These are phyloP conservation scores for Backusella morwellensis DNA, from an alignment of 192 early-diverging fungal species.

Conservation along the genomic window DNA sequence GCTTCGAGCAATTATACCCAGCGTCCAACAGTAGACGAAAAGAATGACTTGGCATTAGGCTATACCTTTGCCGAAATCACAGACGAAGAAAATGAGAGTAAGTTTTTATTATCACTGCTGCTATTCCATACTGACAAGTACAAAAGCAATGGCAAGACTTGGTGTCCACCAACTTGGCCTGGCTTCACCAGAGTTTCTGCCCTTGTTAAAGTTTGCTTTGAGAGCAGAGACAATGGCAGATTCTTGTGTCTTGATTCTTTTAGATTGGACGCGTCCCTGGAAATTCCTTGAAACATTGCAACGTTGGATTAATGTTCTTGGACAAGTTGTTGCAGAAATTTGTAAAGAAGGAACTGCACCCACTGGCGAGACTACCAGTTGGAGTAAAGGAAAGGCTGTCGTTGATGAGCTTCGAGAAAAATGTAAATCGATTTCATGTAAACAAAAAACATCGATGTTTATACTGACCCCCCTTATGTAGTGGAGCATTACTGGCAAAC, in stretches of 20 bases:
- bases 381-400: conserved; percentile 65
- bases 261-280: conserved; percentile 94
- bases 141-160: conserved; percentile 59
- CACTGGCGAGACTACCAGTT: conserved; percentile 32
- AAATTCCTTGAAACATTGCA: conserved; percentile 77
- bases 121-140: neutral
- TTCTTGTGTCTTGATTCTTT: conserved; percentile 69
- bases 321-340: conserved; percentile 52
- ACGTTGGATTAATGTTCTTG: conserved; percentile 74
- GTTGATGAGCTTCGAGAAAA: conserved; percentile 71
- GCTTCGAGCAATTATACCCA: conserved; percentile 38
- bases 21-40: conserved; percentile 41
- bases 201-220: conserved; percentile 71
- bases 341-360: conserved; percentile 45
- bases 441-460: neutral
- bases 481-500: conserved; percentile 71
- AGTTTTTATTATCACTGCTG: neutral
- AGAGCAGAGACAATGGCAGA: conserved; percentile 60
- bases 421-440: conserved; percentile 33
- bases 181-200: conserved; percentile 62
- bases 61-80: conserved; percentile 82
- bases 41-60: conserved; percentile 77
- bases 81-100: conserved; percentile 87
- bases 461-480: conserved; percentile 15
- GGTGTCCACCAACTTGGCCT: conserved; percentile 80